Percentiles rank a stretch among this genome's conserved stretches.
phyloP scores from a whole-genome alignment of 2,329 filamentous ascomycete species.

The Colletotrichum gigasporum region DNA sequence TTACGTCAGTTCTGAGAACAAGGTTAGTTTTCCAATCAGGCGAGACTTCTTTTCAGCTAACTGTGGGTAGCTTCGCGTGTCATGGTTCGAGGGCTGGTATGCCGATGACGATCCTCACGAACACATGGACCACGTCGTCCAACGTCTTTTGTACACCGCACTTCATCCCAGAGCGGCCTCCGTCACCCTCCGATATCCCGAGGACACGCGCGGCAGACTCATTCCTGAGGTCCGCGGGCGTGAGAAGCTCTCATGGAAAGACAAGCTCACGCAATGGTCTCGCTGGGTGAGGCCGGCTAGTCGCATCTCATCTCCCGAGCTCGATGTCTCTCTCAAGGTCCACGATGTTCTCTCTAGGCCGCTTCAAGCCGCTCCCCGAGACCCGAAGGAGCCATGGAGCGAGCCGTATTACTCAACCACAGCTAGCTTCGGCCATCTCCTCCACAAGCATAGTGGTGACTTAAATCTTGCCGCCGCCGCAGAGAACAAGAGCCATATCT shows the following conservation, averaged over 20 bases:
- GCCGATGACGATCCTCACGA: conserved; percentile 17
- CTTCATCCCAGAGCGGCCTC: neutral
- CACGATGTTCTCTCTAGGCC: neutral
- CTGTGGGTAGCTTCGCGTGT: conserved; percentile 31
- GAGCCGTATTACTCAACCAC: conserved; percentile 37
- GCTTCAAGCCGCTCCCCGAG: neutral
- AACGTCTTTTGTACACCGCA: conserved; percentile 26
- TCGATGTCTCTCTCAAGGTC: neutral
- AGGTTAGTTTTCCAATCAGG: neutral
- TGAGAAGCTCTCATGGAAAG: conserved; percentile 29
- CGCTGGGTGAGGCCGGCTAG: conserved; percentile 32
- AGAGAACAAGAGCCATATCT: conserved; percentile 42
- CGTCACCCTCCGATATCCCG: neutral
- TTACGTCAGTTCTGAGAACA: neutral
- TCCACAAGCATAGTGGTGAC: conserved; percentile 44
- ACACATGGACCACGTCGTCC: conserved; percentile 30
- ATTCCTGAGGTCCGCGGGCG: neutral
- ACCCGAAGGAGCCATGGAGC: neutral
- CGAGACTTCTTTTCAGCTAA: neutral
- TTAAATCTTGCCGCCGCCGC: neutral
- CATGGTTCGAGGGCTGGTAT: conserved; percentile 7
- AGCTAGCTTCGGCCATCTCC: conserved; percentile 62
- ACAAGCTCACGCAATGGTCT: conserved; percentile 23
- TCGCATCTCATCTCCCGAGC: neutral
- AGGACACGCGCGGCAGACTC: neutral